phyloP scores from a whole-genome alignment of 2,329 filamentous ascomycete species.

The Akanthomyces dipterigenus region DNA sequence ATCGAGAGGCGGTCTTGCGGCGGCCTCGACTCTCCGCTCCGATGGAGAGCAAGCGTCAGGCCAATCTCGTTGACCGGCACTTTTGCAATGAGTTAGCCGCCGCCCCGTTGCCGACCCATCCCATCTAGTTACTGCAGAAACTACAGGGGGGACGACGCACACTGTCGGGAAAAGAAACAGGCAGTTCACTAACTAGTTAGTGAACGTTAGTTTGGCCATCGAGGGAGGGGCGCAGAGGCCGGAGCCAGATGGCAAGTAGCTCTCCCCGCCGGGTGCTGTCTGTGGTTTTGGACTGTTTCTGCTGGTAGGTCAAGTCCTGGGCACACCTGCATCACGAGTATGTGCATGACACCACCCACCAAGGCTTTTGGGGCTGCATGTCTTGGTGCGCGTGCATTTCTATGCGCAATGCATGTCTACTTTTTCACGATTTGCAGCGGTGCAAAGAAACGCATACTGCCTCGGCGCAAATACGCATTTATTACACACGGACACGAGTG shows the following conservation, averaged over 20 bases:
- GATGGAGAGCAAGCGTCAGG: no score
- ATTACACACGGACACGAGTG: no score
- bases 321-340: background rate
- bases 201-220: background rate
- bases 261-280: background rate
- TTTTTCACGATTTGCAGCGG: background rate
- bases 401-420: background rate
- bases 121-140: background rate
- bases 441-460: background rate
- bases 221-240: background rate
- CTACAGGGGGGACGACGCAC: background rate
- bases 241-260: background rate
- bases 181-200: background rate
- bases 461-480: background rate
- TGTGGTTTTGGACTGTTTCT: background rate
- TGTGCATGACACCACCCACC: conserved; percentile 5
- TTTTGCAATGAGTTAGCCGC: background rate
- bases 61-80: background rate
- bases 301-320: background rate
- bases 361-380: background rate
- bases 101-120: background rate
- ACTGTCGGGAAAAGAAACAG: background rate
- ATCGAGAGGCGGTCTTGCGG: background rate
- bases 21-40: background rate
- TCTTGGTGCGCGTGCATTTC: background rate